Evolutionary conservation across 176 grass and related monocot species (phyloP).

Genomic region (Zoysia pacifica): DNA sequence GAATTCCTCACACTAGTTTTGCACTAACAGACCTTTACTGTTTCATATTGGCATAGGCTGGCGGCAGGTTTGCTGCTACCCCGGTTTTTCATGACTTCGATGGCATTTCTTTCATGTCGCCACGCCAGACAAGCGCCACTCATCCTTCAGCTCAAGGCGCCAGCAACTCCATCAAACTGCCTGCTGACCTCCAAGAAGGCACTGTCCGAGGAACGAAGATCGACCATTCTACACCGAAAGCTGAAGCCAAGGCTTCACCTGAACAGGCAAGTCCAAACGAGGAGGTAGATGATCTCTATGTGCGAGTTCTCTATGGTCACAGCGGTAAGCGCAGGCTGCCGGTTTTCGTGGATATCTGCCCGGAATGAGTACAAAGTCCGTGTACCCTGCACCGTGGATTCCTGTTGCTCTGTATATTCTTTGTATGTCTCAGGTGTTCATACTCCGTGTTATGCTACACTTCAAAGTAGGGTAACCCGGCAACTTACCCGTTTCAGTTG

Average conservation of each 20-base stretch:
- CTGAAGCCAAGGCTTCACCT: not conserved
- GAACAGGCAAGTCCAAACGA: not conserved
- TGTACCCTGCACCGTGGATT: slow-evolving; percentile 3
- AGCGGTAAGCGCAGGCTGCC: slow-evolving; percentile 34
- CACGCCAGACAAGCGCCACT: not conserved
- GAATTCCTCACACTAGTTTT: not conserved
- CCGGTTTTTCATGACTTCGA: slow-evolving; percentile 26
- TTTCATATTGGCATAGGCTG: slow-evolving; percentile 32
- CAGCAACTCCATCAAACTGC: not conserved
- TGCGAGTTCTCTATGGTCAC: slow-evolving; percentile 37
- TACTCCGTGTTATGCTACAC: slow-evolving; percentile 28
- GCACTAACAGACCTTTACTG: not conserved
- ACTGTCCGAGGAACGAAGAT: not conserved
- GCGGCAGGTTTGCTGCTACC: not conserved
- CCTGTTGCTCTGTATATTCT: slow-evolving; percentile 30
- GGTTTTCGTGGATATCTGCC: slow-evolving; percentile 50
- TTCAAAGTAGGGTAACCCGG: not conserved
- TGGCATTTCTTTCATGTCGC: slow-evolving; percentile 9
- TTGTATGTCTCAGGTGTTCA: slow-evolving; percentile 13
- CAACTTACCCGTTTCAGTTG: slow-evolving; percentile 9
- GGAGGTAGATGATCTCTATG: not conserved
- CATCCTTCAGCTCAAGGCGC: not conserved
- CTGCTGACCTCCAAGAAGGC: slow-evolving; percentile 10
- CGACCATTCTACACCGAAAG: slow-evolving; percentile 18
- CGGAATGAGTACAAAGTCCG: slow-evolving; percentile 13